Base-by-base conservation (phyloP, 1,284 basidiomycete genomes). In the Malassezia equina region DNA sequence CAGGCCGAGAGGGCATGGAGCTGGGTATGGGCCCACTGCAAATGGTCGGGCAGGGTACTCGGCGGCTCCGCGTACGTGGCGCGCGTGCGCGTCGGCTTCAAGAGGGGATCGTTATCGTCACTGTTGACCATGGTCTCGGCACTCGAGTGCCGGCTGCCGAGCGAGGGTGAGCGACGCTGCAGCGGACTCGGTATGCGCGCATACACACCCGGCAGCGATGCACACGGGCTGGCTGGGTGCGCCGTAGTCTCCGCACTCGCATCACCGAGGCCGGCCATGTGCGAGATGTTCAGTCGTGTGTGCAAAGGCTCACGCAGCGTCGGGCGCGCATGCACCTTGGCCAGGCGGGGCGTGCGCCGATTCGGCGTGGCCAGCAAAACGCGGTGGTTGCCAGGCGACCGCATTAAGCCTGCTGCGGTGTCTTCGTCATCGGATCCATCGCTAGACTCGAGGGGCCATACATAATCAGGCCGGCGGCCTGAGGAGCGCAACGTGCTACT, bases 81-180 rank as follows among this genome's bases (percentile, higher is more conserved):
- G 17, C 28, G 34, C 25, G 28, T 46, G 28, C 44, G 21, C 25
- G 12, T 28, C 15, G 29, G 19, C 44, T 31, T 32, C n/a, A 13
- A 12, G 11, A 29, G 24, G 24, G 11, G n/a, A 3, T 43, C 41
- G 13, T 27, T 43, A 12, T 55, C 54, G 28, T 46, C 51, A 45
- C 39, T 41, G 33, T 52, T 42, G 19, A 57, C 55, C 39, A 42
- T 46, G 21, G 55, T 57, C 29, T 57, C 55, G 8, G 44, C 41
- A 24, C 55, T 57, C 28, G 55, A 57, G 33, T 57, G 55, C 8
- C 55, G 55, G 40, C 55, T 57, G 36, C 44, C 31, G 27, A 24
- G 44, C 19, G 41, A 27, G 8, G 46, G 46, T 23, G 46, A 36
- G 32, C 39, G 31, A 7, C 28, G 34, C 29, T 46, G 44, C 32